Evolutionary conservation across 2,329 filamentous ascomycete species (phyloP), one percentile per base, ranked within the genome.

Genomic region (Penicillium sp.): DNA sequence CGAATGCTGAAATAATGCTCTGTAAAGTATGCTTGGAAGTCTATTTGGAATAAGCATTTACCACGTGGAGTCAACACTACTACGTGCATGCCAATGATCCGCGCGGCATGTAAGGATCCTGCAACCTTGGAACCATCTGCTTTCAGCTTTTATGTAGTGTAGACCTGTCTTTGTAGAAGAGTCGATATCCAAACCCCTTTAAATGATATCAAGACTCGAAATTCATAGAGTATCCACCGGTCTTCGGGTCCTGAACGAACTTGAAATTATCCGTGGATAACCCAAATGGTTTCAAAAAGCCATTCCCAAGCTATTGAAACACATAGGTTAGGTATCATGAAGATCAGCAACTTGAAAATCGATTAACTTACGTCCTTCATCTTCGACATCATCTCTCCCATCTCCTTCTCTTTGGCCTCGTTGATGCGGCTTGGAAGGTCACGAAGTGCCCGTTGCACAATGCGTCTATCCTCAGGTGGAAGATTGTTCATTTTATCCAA

Each of bases 351-450:
- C 19, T 3, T 13, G 13, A 5, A 16, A 22, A 10, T 10, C 47
- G 53, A 33, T 48, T 3, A 33, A 80, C 84, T 77, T 63, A 86
- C 85, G 65, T 89, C 87, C 72, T 96, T 97, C 67, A 99, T 77
- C 78, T 98, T 97, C 19, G 89, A 90, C 92, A 96, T 96, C 92
- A 98, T 97, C 77, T 99, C 93, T 3, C 84, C 88, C 84, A 95
- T 91, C 76, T 99, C 95, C 65, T 83, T 84, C 69, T 96, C 89
- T 76, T 92, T 91, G 1, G 93, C 92, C 19, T 84, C 84, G 62
- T 93, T 90, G 49, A 91, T 83, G 60, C 83, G 82, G 1, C 82
- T 78, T 1, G 91, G 90, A 39, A 98, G 75, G 22, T 80, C 77
- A 14, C 80, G 75, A 57, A 96, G 79, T 64, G 91, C 88, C 27